phyloP scores from a whole-genome alignment of 305 asterid species.

The Nicotiana rustica region DNA sequence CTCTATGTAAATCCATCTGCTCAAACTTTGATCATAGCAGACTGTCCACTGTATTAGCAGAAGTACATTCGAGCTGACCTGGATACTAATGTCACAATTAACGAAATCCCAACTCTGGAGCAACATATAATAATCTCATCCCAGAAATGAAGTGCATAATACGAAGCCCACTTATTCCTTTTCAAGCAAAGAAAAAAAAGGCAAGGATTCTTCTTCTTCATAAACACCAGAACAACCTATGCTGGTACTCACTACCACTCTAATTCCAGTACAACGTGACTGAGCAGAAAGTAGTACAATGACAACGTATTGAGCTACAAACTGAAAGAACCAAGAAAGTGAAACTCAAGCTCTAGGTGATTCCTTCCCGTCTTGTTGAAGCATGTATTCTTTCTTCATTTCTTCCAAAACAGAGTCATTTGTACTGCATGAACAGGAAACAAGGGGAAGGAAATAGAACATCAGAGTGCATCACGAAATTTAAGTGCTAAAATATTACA shows the following conservation, averaged over 20 bases:
- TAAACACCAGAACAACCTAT: neutral
- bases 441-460: neutral
- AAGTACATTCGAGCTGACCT: too few species aligned
- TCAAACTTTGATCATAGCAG: too few species aligned
- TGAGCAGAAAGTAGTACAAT: neutral
- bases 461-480: neutral
- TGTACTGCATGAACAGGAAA: constrained; percentile 47
- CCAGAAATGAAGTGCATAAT: neutral
- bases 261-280: neutral
- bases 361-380: constrained; percentile 60
- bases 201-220: neutral
- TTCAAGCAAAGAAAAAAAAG: neutral
- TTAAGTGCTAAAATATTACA: neutral
- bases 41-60: too few species aligned
- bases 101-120: neutral
- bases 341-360: constrained; percentile 50
- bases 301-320: neutral
- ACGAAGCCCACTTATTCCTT: neutral
- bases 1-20: too few species aligned
- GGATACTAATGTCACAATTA: too few species aligned
- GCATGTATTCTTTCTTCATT: constrained; percentile 84
- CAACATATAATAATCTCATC: neutral
- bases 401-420: constrained; percentile 82
- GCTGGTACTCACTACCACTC: neutral
- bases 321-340: neutral